phyloP scores from a whole-genome alignment of 208 protist genomes.

The Crithidia bombi region DNA sequence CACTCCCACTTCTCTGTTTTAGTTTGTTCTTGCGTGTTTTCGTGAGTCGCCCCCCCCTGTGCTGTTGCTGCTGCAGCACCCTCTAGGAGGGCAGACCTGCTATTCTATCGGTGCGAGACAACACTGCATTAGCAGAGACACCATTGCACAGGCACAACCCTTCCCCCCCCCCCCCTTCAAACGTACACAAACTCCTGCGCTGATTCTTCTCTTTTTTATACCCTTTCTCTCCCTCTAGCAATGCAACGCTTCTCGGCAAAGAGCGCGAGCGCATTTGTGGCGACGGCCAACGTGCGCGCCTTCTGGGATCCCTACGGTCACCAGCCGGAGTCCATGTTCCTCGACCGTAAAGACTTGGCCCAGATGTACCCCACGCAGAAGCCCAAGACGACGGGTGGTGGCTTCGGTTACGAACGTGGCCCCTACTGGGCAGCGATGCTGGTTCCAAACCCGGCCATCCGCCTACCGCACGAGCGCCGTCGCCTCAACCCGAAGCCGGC shows the following conservation, averaged over 20 bases:
- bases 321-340: slow-evolving; percentile 89
- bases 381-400: slow-evolving; percentile 87
- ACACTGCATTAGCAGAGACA: too few species aligned
- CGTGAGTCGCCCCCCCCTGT: too few species aligned
- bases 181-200: neutral
- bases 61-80: too few species aligned
- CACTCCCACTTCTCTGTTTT: neutral
- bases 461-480: slow-evolving; percentile 86
- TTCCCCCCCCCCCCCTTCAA: neutral
- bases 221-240: slow-evolving; percentile 9
- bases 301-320: slow-evolving; percentile 92
- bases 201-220: slow-evolving; percentile 2
- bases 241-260: slow-evolving; percentile 52
- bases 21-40: too few species aligned
- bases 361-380: slow-evolving; percentile 93
- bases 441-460: slow-evolving; percentile 88
- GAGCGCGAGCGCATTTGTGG: slow-evolving; percentile 31
- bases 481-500: slow-evolving; percentile 91
- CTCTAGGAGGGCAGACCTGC: too few species aligned
- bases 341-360: slow-evolving; percentile 89
- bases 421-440: slow-evolving; percentile 91
- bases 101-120: too few species aligned
- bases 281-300: slow-evolving; percentile 32
- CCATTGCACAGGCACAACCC: too few species aligned
- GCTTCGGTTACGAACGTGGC: slow-evolving; percentile 89